Percentiles rank a stretch among this genome's conserved stretches.
These are phyloP conservation scores for Chytridium lagenaria DNA, from an alignment of 371 early-diverging fungal species.

Conservation along the genomic window DNA sequence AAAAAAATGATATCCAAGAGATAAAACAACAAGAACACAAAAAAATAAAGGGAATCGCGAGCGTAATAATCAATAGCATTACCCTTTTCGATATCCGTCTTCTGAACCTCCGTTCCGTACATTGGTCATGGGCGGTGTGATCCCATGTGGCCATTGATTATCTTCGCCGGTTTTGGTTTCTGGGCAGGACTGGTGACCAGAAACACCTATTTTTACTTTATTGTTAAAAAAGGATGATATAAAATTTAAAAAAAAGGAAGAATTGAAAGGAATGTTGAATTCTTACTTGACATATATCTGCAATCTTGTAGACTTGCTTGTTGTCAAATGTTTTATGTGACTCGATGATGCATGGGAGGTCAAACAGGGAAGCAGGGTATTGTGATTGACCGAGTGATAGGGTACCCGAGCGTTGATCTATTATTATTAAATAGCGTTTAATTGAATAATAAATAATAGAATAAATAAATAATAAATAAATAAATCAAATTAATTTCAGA, in stretches of 20 bases:
- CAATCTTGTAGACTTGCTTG: constrained; percentile 96
- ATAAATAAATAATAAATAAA: too few species aligned
- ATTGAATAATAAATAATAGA: too few species aligned
- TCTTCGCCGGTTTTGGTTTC: constrained; percentile 47
- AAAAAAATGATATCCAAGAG: too few species aligned
- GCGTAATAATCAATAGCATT: constrained; percentile 43
- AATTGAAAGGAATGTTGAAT: too few species aligned
- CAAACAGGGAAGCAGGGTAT: constrained; percentile 78
- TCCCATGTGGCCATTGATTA: constrained; percentile 80
- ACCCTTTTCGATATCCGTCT: constrained; percentile 84
- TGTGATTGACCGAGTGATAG: constrained; percentile 66
- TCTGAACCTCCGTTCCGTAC: constrained; percentile 87
- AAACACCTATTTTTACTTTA: constrained; percentile 45
- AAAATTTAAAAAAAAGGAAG: too few species aligned
- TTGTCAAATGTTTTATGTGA: constrained; percentile 94
- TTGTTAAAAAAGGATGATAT: too few species aligned
- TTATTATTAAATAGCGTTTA: too few species aligned
- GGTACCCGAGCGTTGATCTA: constrained; percentile 75
- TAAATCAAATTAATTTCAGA: too few species aligned
- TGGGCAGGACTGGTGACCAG: constrained; percentile 28
- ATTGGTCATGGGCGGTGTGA: constrained; percentile 90
- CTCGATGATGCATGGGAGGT: constrained; percentile 96
- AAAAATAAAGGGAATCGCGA: constrained; percentile 14
- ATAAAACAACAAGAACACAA: not conserved
- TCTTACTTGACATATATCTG: constrained; percentile 93